phyloP scores from a whole-genome alignment of 2,329 filamentous ascomycete species.

The Aureobasidium sp. region DNA sequence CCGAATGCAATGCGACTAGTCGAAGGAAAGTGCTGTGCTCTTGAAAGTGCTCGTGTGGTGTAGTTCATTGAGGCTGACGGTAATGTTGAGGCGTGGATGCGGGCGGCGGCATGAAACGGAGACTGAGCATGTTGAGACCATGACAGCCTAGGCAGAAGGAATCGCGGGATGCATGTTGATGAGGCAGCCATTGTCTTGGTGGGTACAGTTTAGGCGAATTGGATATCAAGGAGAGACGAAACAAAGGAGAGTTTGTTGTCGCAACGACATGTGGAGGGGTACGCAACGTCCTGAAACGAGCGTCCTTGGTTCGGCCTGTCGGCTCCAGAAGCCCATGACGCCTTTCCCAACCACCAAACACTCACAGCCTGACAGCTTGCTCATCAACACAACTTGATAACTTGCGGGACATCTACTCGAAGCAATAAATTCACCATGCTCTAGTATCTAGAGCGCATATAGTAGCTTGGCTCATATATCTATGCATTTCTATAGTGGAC shows the following conservation, averaged over 20 bases:
- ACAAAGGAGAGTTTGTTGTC: constrained; percentile 11
- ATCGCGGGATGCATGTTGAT: constrained; percentile 26
- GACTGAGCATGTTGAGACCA: constrained; percentile 18
- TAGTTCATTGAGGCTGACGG: constrained; percentile 11
- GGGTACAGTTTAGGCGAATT: not conserved
- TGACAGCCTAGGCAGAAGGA: constrained; percentile 29
- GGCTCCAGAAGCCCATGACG: not conserved
- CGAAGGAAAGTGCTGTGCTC: not conserved
- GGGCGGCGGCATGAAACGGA: not conserved
- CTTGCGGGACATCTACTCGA: not conserved
- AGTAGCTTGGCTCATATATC: too few relatives aligned
- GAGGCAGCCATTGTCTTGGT: not conserved
- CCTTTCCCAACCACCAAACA: not conserved
- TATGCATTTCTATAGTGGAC: not conserved
- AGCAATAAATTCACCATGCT: too few relatives aligned
- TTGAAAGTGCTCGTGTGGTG: constrained; percentile 1
- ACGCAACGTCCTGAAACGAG: not conserved
- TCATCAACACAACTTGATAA: not conserved
- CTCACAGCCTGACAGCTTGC: not conserved
- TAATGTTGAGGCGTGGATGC: not conserved
- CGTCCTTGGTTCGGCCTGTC: not conserved
- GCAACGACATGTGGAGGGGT: constrained; percentile 7
- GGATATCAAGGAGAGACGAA: constrained; percentile 1
- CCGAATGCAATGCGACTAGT: not conserved
- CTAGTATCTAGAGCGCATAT: too few relatives aligned